These are phyloP conservation scores for Xylaria sp. DNA, from an alignment of 2,329 filamentous ascomycete genomes.

Conservation along the genomic window DNA sequence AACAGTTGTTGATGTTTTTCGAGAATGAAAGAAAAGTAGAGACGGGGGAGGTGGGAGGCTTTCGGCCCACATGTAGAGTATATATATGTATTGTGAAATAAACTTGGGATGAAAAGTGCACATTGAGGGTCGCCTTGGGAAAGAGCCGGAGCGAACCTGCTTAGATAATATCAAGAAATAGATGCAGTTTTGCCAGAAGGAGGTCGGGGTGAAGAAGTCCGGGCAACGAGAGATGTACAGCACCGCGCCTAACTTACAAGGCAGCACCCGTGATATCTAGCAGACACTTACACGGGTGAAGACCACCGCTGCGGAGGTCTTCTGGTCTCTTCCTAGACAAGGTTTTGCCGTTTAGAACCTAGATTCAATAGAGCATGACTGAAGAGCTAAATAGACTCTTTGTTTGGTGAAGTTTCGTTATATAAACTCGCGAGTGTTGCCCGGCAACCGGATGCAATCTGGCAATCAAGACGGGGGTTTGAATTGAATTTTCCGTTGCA, in stretches of 20 bases:
- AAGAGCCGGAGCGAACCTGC: too few species aligned
- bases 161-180: too few species aligned
- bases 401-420: not conserved
- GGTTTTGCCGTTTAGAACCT: not conserved
- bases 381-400: not conserved
- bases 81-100: too few species aligned
- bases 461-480: not conserved
- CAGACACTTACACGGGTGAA: slow-evolving; percentile 9
- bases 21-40: not conserved
- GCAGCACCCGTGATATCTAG: not conserved
- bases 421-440: not conserved
- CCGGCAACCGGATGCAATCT: not conserved
- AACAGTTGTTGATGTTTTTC: too few species aligned
- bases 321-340: not conserved
- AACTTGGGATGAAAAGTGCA: not conserved
- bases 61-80: not conserved
- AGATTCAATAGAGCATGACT: slow-evolving; percentile 1
- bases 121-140: too few species aligned
- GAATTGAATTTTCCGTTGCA: not conserved
- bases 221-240: not conserved
- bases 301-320: not conserved
- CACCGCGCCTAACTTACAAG: not conserved
- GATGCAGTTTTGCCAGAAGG: too few species aligned
- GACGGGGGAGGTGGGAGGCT: not conserved
- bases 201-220: not conserved